Percentiles rank a stretch among this genome's conserved stretches.
Evolutionary conservation across 176 grass and related monocot species (phyloP).

Genomic region (Otatea glauca): DNA sequence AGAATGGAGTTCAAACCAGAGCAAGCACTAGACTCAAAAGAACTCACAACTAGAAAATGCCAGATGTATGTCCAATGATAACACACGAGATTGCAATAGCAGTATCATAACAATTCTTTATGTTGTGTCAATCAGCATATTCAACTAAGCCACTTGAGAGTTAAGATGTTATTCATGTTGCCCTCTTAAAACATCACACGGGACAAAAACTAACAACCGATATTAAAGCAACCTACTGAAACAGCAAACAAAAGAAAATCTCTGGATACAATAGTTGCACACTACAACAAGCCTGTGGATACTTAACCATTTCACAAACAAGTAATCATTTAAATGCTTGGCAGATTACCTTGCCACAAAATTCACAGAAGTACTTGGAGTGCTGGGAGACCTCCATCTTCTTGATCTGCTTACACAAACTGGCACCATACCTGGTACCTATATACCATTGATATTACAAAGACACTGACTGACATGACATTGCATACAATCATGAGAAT

Average conservation of each 20-base stretch:
- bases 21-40: not conserved
- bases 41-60: not conserved
- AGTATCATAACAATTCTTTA: not conserved
- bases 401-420: conserved; percentile 89
- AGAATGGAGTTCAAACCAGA: not conserved
- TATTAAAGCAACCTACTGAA: not conserved
- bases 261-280: not conserved
- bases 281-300: not conserved
- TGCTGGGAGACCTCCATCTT: conserved; percentile 91
- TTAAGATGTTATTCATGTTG: not conserved
- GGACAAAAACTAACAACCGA: not conserved
- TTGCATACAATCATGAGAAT: not conserved
- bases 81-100: not conserved
- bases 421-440: conserved; percentile 88
- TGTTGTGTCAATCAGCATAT: not conserved
- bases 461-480: not conserved
- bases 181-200: not conserved
- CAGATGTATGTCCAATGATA: not conserved
- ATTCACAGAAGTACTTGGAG: conserved; percentile 85
- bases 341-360: conserved; percentile 72
- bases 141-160: not conserved
- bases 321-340: not conserved
- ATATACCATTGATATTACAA: conserved; percentile 29
- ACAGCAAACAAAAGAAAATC: not conserved
- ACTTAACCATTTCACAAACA: not conserved